Conservation (phyloP, 2,329 filamentous ascomycete genomes). For the Cryoendolithus antarcticus region DNA sequence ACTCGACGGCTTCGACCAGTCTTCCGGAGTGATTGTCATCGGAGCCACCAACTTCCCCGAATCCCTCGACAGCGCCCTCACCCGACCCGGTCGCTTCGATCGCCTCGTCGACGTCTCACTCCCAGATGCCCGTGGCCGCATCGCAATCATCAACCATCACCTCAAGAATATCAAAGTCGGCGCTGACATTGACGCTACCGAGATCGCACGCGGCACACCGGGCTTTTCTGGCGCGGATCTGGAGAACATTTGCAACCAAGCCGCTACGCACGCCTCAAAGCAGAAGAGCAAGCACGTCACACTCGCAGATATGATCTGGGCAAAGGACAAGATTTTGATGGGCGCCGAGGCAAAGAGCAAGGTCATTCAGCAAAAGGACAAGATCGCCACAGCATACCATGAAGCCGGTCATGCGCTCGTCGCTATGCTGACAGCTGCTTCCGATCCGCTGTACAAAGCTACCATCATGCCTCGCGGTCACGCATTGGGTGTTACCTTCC, state of each 20-base stretch:
- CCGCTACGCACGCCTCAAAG: conserved; percentile 87
- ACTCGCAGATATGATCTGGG: conserved; percentile 83
- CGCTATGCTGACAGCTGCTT: conserved; percentile 65
- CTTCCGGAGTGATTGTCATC: conserved; percentile 87
- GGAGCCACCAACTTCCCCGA: conserved; percentile 95
- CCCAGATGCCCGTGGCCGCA: conserved; percentile 83
- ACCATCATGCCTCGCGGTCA: conserved; percentile 88
- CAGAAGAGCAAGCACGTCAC: conserved; percentile 63
- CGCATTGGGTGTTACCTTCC: conserved; percentile 74
- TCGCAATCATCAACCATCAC: conserved; percentile 88
- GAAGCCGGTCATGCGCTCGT: conserved; percentile 93
- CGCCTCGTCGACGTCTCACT: conserved; percentile 79
- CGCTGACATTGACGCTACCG: conserved; percentile 67
- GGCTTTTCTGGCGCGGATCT: conserved; percentile 92
- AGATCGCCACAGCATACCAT: conserved; percentile 88
- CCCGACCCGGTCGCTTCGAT: conserved; percentile 88
- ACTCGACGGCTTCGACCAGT: conserved; percentile 91
- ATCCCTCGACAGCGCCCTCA: conserved; percentile 85
- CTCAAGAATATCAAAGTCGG: conserved; percentile 78
- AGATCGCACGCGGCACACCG: conserved; percentile 75
- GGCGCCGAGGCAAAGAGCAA: conserved; percentile 83
- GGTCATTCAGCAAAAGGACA: conserved; percentile 85
- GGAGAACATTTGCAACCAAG: conserved; percentile 94
- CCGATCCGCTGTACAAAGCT: conserved; percentile 82
- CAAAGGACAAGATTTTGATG: conserved; percentile 97